These are phyloP conservation scores for Alternaria triticina DNA, from an alignment of 2,329 filamentous ascomycete genomes.

Conservation along the genomic window DNA sequence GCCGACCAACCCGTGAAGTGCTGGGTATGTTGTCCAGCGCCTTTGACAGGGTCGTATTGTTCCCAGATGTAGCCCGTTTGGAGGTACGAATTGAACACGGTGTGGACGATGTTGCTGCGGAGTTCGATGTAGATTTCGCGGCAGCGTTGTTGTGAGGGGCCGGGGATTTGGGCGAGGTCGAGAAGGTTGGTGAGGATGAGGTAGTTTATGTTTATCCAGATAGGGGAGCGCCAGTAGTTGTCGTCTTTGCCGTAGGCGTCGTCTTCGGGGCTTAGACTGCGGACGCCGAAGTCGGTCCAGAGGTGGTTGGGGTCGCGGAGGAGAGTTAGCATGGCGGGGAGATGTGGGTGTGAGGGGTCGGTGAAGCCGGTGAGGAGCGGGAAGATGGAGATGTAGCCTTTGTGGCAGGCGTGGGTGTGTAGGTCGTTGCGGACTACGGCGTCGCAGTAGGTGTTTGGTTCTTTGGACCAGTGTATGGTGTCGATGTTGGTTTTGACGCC, in stretches of 20 bases:
- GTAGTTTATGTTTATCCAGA: slow-evolving; percentile 98
- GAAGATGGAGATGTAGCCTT: slow-evolving; percentile 90
- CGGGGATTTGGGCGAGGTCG: slow-evolving; percentile 50
- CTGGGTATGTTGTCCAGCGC: slow-evolving; percentile 90
- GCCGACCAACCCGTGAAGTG: slow-evolving; percentile 99
- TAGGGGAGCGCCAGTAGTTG: slow-evolving; percentile 94
- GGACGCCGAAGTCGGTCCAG: slow-evolving; percentile 83
- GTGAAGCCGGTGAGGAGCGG: slow-evolving; percentile 86
- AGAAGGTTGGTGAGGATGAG: slow-evolving; percentile 76
- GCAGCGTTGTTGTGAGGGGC: slow-evolving; percentile 71
- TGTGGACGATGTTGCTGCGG: slow-evolving; percentile 82
- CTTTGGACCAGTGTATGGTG: slow-evolving; percentile 88
- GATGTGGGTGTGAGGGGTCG: slow-evolving; percentile 71
- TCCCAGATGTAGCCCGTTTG: slow-evolving; percentile 98
- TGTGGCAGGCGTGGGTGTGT: slow-evolving; percentile 83
- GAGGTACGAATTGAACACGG: slow-evolving; percentile 83
- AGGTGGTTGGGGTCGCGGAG: slow-evolving; percentile 80
- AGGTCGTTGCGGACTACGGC: slow-evolving; percentile 89
- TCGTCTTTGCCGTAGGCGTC: slow-evolving; percentile 83
- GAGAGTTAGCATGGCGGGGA: slow-evolving; percentile 76
- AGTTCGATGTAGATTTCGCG: slow-evolving; percentile 75
- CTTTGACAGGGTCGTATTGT: slow-evolving; percentile 94
- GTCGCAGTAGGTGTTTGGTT: slow-evolving; percentile 84
- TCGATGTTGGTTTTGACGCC: slow-evolving; percentile 84
- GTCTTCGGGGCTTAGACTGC: slow-evolving; percentile 82